phyloP scores from a whole-genome alignment of 352 stramenopile genomes.

The Phytophthora crassamura region DNA sequence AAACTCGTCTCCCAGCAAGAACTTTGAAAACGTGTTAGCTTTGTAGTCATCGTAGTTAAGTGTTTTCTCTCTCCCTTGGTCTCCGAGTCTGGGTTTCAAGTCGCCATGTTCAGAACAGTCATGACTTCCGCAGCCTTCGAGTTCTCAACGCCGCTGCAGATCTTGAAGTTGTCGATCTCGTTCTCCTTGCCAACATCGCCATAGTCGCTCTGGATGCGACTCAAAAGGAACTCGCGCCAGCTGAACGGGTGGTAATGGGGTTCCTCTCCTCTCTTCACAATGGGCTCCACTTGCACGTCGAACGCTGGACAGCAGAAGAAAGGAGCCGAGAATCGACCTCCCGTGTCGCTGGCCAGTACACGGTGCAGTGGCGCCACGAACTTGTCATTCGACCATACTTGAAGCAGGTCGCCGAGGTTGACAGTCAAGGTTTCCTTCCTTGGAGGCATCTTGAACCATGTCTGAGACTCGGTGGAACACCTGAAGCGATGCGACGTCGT shows the following conservation, averaged over 20 bases:
- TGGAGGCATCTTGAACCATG: constrained; percentile 60
- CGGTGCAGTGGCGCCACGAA: constrained; percentile 60
- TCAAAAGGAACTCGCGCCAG: too few species aligned
- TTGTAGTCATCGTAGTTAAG: neutral
- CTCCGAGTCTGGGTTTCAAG: constrained; percentile 64
- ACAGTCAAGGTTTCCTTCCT: constrained; percentile 50
- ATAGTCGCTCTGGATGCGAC: too few species aligned
- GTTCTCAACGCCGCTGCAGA: too few species aligned
- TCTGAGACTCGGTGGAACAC: constrained; percentile 57
- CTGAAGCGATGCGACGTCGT: constrained; percentile 65
- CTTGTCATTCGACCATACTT: constrained; percentile 67
- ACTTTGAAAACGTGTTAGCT: neutral
- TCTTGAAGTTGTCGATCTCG: too few species aligned
- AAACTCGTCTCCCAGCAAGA: too few species aligned
- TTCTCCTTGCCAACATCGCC: too few species aligned
- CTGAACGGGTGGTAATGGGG: constrained; percentile 50
- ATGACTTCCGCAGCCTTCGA: too few species aligned
- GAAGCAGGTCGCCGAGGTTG: constrained; percentile 71
- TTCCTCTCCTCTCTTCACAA: constrained; percentile 50
- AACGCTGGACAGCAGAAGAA: constrained; percentile 84
- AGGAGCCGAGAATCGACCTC: constrained; percentile 58
- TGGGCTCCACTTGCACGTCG: constrained; percentile 62
- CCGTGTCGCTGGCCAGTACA: constrained; percentile 46
- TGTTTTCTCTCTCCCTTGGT: too few species aligned
- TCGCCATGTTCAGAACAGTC: too few species aligned